Conservation (phyloP, 176 grass and related monocot species). For the Oryza coarctata region DNA sequence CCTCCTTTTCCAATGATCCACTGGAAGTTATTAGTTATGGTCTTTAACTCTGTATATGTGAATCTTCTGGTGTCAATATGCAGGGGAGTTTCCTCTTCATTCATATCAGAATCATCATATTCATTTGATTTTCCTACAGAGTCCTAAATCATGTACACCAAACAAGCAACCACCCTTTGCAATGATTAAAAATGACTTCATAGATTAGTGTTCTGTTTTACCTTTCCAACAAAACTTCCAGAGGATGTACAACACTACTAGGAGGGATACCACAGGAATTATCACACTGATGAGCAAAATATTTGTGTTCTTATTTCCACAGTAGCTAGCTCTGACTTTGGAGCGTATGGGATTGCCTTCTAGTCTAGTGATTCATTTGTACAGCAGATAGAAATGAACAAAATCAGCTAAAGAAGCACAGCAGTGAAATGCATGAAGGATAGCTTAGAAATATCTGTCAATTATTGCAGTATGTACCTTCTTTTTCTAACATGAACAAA, state of each 20-base stretch:
- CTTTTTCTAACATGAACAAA: not conserved
- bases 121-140: constrained; percentile 1
- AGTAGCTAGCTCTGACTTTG: not conserved
- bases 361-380: not conserved
- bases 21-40: constrained; percentile 12
- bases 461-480: not conserved
- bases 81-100: constrained; percentile 4
- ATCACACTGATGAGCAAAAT: not conserved
- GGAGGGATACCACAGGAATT: not conserved
- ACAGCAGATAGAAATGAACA: not conserved
- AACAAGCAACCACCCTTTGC: not conserved
- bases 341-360: constrained; percentile 28
- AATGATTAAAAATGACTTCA: not conserved
- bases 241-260: constrained; percentile 6
- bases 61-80: not conserved
- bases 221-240: constrained; percentile 24
- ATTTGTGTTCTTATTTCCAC: not conserved
- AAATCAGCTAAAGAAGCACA: not conserved
- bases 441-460: not conserved
- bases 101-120: constrained; percentile 5
- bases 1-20: constrained; percentile 31
- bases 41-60: constrained; percentile 1
- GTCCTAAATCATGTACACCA: not conserved
- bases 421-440: not conserved
- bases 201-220: not conserved